These are phyloP conservation scores for Maudiozyma barnettii DNA, from an alignment of 805 yeast species.

Conservation along the genomic window DNA sequence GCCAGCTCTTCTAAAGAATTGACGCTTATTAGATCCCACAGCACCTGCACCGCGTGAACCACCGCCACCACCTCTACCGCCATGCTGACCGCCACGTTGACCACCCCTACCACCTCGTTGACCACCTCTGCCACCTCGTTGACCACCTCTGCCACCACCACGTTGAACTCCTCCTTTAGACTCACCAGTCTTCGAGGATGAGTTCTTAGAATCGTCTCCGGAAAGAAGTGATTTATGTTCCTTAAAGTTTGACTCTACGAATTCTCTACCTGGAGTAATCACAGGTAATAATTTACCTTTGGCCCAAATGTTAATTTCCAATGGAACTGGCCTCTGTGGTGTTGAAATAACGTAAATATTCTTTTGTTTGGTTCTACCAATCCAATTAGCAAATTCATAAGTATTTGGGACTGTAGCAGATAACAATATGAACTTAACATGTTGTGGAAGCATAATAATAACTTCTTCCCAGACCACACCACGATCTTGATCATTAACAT, in stretches of 20 bases:
- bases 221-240: constrained; percentile 47
- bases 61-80: constrained; percentile 23
- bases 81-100: constrained; percentile 18
- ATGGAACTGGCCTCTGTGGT: constrained; percentile 92
- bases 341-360: constrained; percentile 95
- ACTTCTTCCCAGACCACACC: constrained; percentile 99
- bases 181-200: constrained; percentile 32
- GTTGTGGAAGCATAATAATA: constrained; percentile 94
- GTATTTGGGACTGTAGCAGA: constrained; percentile 99
- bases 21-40: constrained; percentile 27
- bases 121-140: constrained; percentile 22
- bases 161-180: constrained; percentile 20
- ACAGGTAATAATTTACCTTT: constrained; percentile 63
- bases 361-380: constrained; percentile 92
- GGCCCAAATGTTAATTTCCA: constrained; percentile 81
- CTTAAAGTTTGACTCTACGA: constrained; percentile 53
- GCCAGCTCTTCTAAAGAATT: constrained; percentile 42
- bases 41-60: constrained; percentile 35
- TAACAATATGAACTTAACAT: constrained; percentile 79
- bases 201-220: constrained; percentile 25
- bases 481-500: constrained; percentile 91
- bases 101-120: constrained; percentile 24
- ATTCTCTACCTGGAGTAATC: constrained; percentile 64
- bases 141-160: constrained; percentile 20
- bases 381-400: constrained; percentile 96